phyloP scores from a whole-genome alignment of 2,329 filamentous ascomycete species.

The Anthostomella pinea region DNA sequence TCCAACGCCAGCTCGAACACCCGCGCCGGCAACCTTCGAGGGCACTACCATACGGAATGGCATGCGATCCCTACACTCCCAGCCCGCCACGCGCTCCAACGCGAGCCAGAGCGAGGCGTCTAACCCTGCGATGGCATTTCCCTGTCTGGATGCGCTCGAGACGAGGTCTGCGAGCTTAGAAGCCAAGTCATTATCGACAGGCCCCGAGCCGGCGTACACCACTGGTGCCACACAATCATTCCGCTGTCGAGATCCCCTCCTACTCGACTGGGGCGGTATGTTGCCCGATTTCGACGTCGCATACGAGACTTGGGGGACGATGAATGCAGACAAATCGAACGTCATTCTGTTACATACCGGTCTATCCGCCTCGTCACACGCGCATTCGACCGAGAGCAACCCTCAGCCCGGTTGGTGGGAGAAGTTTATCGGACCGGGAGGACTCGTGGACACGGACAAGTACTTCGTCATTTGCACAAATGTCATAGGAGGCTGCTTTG shows the following conservation, averaged over 20 bases:
- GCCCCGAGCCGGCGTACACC: constrained; percentile 92
- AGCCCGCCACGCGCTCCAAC: constrained; percentile 20
- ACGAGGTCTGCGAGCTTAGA: constrained; percentile 72
- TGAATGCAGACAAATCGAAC: constrained; percentile 81
- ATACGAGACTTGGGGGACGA: constrained; percentile 85
- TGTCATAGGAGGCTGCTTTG: constrained; percentile 92
- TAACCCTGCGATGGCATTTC: constrained; percentile 85
- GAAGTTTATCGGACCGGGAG: constrained; percentile 89
- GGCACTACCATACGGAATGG: constrained; percentile 10
- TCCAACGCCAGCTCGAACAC: constrained; percentile 12
- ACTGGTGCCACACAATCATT: constrained; percentile 79
- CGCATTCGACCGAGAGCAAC: constrained; percentile 85
- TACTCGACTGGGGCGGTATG: constrained; percentile 94
- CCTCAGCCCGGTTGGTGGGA: constrained; percentile 97
- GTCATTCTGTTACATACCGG: constrained; percentile 91
- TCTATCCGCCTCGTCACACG: constrained; percentile 94
- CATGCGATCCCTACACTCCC: constrained; percentile 23
- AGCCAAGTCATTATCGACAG: constrained; percentile 64
- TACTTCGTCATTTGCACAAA: constrained; percentile 97
- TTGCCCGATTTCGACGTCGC: constrained; percentile 85
- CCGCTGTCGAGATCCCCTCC: constrained; percentile 68
- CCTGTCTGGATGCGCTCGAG: constrained; percentile 83
- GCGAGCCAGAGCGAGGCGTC: constrained; percentile 46
- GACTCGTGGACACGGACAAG: constrained; percentile 82
- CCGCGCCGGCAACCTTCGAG: constrained; percentile 1